Base-by-base conservation (phyloP, 139 green algal species). In the Tetradesmus obliquus region DNA sequence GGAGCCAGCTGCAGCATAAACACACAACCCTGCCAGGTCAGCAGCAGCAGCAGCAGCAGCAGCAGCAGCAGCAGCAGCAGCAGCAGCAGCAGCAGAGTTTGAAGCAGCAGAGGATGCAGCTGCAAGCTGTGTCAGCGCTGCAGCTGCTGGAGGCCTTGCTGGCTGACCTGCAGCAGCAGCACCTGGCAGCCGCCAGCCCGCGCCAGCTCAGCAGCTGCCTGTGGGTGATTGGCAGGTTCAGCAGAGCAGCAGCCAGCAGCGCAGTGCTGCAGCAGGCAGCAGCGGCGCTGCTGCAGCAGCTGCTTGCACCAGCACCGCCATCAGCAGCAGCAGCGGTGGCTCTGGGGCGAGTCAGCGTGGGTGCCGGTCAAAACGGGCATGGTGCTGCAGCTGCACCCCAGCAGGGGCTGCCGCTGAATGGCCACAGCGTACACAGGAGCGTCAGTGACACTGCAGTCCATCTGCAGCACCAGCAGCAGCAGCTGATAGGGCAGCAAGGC, bases 201-300 rank as follows among this genome's bases (percentile, higher is more conserved):
- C 22, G 86, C 1, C 86, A 90, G 86, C 74, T 83, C 51, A 90
- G 86, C 86, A 69, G 86, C 86, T 51, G 13, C 7, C 69, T 90
- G 4, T 90, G 86, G 86, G 86, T 83, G 1, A 66, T 90, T 32
- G 86, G 22, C 17, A 66, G 15, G 6, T 83, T 82, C 69, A 66
- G 53, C 45, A 66, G 9, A 13, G 62, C 54, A 66, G 66, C 51
- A 19, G 45, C 69, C 54, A 17, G 51, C 69, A 72, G 69, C 17
- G 72, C 22, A 8, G 15, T 8, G 7, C 55, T 90, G 51, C 86
- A 90, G 54, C 69, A 69, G 69, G 54, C 86, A 54, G 86, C 66
- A 83, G 86, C 86, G 5, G 9, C 51, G 20, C 5, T 69, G 51
- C 69, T 90, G 69, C 32, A 54, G 45, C 19, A 55, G 6, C 86